Percentiles rank a stretch among this genome's conserved stretches.
These are phyloP conservation scores for Chaetomium sp. DNA, from an alignment of 2,329 filamentous ascomycete genomes.

Conservation along the genomic window DNA sequence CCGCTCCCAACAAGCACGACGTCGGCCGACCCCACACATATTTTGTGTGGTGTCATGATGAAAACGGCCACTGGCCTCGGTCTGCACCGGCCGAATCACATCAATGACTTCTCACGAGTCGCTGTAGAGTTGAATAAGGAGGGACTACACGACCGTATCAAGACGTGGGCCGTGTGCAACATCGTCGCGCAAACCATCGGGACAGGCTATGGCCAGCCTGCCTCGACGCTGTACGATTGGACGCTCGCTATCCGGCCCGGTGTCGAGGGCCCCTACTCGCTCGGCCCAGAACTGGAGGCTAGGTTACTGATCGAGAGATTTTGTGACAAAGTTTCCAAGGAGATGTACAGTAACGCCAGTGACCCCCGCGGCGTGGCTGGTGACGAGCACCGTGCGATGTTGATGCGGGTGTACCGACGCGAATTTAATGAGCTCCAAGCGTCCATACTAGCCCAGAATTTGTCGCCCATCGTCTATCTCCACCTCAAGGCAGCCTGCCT, in stretches of 20 bases:
- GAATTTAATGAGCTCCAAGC: conserved; percentile 59
- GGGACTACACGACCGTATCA: conserved; percentile 69
- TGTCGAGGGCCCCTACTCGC: conserved; percentile 52
- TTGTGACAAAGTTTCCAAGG: conserved; percentile 70
- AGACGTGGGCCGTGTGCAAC: conserved; percentile 80
- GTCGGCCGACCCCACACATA: conserved; percentile 73
- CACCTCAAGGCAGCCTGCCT: conserved; percentile 67
- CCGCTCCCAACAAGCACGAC: conserved; percentile 76
- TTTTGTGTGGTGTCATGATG: conserved; percentile 78
- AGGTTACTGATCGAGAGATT: conserved; percentile 67
- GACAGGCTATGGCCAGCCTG: conserved; percentile 78
- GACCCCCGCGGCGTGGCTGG: conserved; percentile 64
- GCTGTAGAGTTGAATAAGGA: conserved; percentile 70
- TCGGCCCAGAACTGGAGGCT: conserved; percentile 58
- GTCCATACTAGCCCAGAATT: conserved; percentile 50
- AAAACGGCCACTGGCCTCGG: conserved; percentile 80
- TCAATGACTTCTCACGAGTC: conserved; percentile 74
- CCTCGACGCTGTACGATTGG: conserved; percentile 71
- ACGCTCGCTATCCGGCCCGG: conserved; percentile 57
- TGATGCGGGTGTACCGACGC: conserved; percentile 60
- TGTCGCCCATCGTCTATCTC: conserved; percentile 55
- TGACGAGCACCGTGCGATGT: conserved; percentile 59
- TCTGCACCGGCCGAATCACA: conserved; percentile 72
- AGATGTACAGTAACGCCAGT: conserved; percentile 71
- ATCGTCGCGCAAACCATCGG: conserved; percentile 75